Conservation (phyloP, 2,329 filamentous ascomycete genomes). For the Neonectria ditissima region DNA sequence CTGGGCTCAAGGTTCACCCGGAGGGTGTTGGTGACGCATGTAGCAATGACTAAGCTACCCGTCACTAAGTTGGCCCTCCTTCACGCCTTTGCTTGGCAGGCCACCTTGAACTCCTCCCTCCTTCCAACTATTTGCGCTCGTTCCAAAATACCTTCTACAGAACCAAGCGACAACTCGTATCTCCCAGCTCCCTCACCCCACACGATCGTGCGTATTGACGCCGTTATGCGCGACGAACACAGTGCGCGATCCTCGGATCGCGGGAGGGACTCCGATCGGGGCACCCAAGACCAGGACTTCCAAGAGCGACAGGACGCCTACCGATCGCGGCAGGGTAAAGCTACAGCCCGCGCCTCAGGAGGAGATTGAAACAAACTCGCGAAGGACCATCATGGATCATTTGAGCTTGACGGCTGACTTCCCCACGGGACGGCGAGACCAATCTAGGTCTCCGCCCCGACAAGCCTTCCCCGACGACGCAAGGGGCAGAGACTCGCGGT, state of each 20-base stretch:
- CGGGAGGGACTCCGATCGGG: constrained; percentile 45
- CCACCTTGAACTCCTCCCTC: not conserved
- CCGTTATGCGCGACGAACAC: constrained; percentile 60
- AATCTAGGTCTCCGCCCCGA: constrained; percentile 58
- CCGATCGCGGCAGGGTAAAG: constrained; percentile 64
- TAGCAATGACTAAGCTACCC: constrained; percentile 15
- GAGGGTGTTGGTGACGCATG: not conserved
- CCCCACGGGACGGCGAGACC: constrained; percentile 57
- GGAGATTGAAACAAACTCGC: constrained; percentile 38
- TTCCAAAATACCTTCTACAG: not conserved
- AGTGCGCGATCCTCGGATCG: constrained; percentile 47
- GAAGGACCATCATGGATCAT: constrained; percentile 45
- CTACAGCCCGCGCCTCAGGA: constrained; percentile 50
- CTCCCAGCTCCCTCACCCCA: not conserved
- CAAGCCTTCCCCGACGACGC: constrained; percentile 53
- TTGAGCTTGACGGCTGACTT: constrained; percentile 59
- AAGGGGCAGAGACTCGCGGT: constrained; percentile 44
- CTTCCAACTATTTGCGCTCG: not conserved
- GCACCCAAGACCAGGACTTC: constrained; percentile 38
- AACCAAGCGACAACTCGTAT: not conserved
- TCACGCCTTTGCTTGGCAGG: constrained; percentile 1
- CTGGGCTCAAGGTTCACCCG: not conserved
- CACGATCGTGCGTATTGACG: constrained; percentile 36
- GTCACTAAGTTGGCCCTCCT: constrained; percentile 8
- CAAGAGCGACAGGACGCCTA: constrained; percentile 53